Percentiles rank a stretch among this genome's conserved stretches.
Evolutionary conservation across 148 eudicot genomes (phyloP).

Genomic region (Gaultheria prostrata): DNA sequence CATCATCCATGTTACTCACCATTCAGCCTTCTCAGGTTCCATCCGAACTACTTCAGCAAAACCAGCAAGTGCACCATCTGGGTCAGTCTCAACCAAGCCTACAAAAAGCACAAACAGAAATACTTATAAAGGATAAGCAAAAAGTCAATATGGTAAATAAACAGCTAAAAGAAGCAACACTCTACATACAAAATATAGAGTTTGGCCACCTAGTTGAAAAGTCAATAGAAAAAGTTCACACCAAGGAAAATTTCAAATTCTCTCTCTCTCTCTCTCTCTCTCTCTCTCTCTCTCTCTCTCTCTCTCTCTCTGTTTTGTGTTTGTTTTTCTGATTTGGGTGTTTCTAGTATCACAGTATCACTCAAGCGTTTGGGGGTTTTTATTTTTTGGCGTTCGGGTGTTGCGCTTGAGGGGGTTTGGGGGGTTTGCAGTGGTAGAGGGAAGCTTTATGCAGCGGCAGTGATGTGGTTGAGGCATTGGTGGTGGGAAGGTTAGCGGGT

Average conservation of each 20-base stretch:
- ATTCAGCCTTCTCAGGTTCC: constrained; percentile 90
- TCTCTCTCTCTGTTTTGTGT: too few relatives aligned
- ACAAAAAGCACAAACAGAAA: constrained; percentile 8
- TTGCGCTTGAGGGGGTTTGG: too few relatives aligned
- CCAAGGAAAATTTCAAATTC: not conserved
- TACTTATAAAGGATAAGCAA: not conserved
- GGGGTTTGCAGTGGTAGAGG: too few relatives aligned
- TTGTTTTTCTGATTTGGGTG: too few relatives aligned
- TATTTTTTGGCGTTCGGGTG: too few relatives aligned
- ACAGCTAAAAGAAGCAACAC: constrained; percentile 1
- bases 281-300: too few relatives aligned
- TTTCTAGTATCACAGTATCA: too few relatives aligned
- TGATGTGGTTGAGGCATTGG: too few relatives aligned
- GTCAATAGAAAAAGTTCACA: not conserved
- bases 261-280: too few relatives aligned
- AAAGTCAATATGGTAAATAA: not conserved
- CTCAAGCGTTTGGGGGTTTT: too few relatives aligned
- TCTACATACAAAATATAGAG: not conserved
- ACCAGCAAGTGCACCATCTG: constrained; percentile 87
- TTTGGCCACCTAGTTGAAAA: not conserved
- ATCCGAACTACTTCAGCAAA: constrained; percentile 78
- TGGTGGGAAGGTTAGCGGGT: too few relatives aligned
- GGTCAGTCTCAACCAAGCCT: constrained; percentile 95
- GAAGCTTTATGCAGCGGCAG: too few relatives aligned
- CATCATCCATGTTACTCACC: constrained; percentile 39